phyloP scores from a whole-genome alignment of 768 basidiomycete genomes.

The Tulasnella sp. region DNA sequence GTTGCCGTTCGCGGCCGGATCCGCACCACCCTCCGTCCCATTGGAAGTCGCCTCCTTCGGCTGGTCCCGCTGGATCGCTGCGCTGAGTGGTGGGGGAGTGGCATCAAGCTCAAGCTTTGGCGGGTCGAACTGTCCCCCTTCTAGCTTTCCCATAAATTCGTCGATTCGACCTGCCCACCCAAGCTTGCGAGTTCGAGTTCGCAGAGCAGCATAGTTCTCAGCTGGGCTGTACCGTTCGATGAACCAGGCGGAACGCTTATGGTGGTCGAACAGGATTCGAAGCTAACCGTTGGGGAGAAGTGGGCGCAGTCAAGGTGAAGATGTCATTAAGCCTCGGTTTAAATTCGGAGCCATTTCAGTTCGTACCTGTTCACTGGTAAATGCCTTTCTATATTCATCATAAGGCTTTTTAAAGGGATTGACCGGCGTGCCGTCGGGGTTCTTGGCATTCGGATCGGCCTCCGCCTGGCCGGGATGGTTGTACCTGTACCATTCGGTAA shows the following conservation, averaged over 20 bases:
- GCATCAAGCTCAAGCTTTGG: conserved; percentile 32
- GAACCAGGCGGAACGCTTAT: conserved; percentile 95
- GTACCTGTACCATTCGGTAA: conserved; percentile 83
- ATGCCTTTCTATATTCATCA: conserved; percentile 94
- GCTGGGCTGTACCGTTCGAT: conserved; percentile 88
- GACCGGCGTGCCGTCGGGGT: conserved; percentile 64
- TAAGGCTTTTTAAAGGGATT: conserved; percentile 72
- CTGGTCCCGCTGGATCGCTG: conserved; percentile 15
- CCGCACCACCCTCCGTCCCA: conserved; percentile 57
- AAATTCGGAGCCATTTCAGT: neutral
- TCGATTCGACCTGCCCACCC: conserved; percentile 76
- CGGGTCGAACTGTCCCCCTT: conserved; percentile 80
- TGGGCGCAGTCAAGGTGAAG: neutral
- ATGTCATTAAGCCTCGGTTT: neutral
- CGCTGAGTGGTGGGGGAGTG: neutral
- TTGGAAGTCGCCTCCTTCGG: conserved; percentile 37
- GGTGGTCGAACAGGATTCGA: conserved; percentile 92
- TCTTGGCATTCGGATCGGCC: conserved; percentile 73
- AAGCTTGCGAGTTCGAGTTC: conserved; percentile 73
- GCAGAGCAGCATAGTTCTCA: conserved; percentile 63
- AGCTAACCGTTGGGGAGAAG: conserved; percentile 50
- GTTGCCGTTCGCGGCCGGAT: conserved; percentile 33
- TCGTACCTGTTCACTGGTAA: conserved; percentile 75
- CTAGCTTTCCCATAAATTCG: conserved; percentile 72
- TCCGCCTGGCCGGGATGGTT: conserved; percentile 65